Evolutionary conservation across 2,329 filamentous ascomycete species (phyloP).

Genomic region (Aspergillus fijiensis): DNA sequence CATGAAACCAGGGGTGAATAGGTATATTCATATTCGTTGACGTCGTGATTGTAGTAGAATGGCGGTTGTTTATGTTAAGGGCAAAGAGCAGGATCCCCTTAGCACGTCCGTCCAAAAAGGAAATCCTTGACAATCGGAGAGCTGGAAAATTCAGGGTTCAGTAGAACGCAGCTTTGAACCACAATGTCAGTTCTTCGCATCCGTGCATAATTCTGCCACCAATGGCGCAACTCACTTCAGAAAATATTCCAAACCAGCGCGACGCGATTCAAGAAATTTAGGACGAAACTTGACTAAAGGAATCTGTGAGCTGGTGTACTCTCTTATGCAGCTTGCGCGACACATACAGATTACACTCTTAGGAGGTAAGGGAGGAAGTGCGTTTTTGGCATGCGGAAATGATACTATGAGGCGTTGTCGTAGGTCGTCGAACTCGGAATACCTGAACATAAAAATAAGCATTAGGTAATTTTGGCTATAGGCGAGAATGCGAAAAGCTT

Average conservation of each 20-base stretch:
- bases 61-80: background rate
- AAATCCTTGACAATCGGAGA: conserved; percentile 92
- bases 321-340: background rate
- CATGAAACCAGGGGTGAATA: background rate
- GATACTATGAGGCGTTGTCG: conserved; percentile 70
- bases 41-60: background rate
- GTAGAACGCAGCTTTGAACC: conserved; percentile 69
- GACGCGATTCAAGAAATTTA: conserved; percentile 80
- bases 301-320: conserved; percentile 11
- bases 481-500: conserved; percentile 10
- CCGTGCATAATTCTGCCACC: conserved; percentile 15
- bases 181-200: conserved; percentile 4
- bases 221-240: conserved; percentile 66
- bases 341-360: conserved; percentile 82
- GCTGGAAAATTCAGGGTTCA: conserved; percentile 91
- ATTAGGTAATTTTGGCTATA: conserved; percentile 19
- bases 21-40: conserved; percentile 4
- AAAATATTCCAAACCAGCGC: conserved; percentile 84
- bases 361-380: conserved; percentile 85
- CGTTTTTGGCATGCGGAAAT: conserved; percentile 79
- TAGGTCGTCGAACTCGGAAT: conserved; percentile 90
- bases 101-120: conserved; percentile 58
- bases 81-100: background rate
- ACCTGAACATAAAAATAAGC: conserved; percentile 49
- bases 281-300: conserved; percentile 66